These are phyloP conservation scores for Hysterium pulicare DNA, from an alignment of 2,329 filamentous ascomycete species.

Conservation along the genomic window DNA sequence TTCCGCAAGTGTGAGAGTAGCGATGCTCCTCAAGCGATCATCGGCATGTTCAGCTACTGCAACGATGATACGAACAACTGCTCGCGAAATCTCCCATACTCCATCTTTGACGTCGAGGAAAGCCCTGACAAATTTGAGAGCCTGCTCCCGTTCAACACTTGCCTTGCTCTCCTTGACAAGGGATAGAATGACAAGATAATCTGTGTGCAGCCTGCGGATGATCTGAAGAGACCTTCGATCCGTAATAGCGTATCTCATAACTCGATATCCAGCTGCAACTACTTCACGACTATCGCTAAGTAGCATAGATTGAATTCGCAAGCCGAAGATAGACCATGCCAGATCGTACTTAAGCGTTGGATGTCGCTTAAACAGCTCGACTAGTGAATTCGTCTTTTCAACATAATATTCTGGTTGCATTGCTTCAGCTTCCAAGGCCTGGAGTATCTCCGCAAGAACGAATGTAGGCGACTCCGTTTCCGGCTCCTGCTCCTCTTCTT, in stretches of 20 bases:
- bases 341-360: constrained; percentile 94
- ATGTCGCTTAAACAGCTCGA: constrained; percentile 93
- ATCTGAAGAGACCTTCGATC: constrained; percentile 85
- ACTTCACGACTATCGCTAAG: constrained; percentile 94
- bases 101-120: constrained; percentile 96
- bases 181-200: constrained; percentile 87
- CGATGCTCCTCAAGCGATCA: constrained; percentile 84
- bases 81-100: constrained; percentile 78
- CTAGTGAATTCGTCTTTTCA: constrained; percentile 82
- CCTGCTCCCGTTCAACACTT: constrained; percentile 95
- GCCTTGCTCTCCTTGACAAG: constrained; percentile 94
- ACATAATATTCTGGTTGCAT: constrained; percentile 96
- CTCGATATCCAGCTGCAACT: constrained; percentile 87
- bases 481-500: constrained; percentile 65
- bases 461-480: constrained; percentile 84
- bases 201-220: constrained; percentile 83
- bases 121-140: constrained; percentile 89
- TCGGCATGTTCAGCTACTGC: constrained; percentile 84
- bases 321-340: constrained; percentile 90
- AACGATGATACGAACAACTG: constrained; percentile 83
- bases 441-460: constrained; percentile 82
- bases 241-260: constrained; percentile 91
- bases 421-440: constrained; percentile 81
- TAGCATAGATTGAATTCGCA: constrained; percentile 92
- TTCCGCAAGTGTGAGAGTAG: constrained; percentile 87